Evolutionary conservation across 202 grass and related monocot species (phyloP), one percentile per base, ranked within the genome.

Genomic region (Schoenoplectus triqueter): DNA sequence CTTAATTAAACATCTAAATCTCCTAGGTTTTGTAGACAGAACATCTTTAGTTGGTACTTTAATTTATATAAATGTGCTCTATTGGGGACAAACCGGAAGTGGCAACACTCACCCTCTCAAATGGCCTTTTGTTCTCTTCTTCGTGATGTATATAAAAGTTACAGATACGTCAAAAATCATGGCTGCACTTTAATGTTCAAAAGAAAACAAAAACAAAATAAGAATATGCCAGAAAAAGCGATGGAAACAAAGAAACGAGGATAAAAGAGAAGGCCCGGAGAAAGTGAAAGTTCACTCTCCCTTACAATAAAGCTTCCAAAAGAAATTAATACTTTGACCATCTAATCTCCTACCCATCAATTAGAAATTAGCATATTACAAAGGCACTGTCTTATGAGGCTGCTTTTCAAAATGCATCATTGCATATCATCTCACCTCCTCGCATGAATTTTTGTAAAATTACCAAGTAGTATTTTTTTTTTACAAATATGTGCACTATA

Each of bases 291-390:
- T 54, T 90, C 91, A 66, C 78, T 75, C 84, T 84, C 86, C 62
- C 81, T 92, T 87, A 89, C 88, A 92, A 89, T 86, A 92, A 97
- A 94, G 88, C 80, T 89, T 89, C 86, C 88, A 85, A 82, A 82
- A 85, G 64, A 92, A 86, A 85, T 84, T 94, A 80, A 88, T 89
- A 89, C 90, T 90, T 97, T 88, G 85, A 84, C 86, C 67, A 80
- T 61, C 68, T 85, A 89, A 87, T 93, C 92, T 90, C 18, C 40
- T 52, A 17, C 57, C 46, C 55, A 56, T 74, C 86, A 77, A 83
- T 83, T 75, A 74, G 46, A 83, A 87, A 87, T 87, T 77, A 40
- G 66, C 59, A 73, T 50, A 39, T 63, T 74, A 68, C 41, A 49
- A 72, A 80, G 77, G 40, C 8, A 54, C 13, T 74, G 15, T 66